phyloP scores from a whole-genome alignment of 2,329 filamentous ascomycete species.

The Aspergillus sojae region DNA sequence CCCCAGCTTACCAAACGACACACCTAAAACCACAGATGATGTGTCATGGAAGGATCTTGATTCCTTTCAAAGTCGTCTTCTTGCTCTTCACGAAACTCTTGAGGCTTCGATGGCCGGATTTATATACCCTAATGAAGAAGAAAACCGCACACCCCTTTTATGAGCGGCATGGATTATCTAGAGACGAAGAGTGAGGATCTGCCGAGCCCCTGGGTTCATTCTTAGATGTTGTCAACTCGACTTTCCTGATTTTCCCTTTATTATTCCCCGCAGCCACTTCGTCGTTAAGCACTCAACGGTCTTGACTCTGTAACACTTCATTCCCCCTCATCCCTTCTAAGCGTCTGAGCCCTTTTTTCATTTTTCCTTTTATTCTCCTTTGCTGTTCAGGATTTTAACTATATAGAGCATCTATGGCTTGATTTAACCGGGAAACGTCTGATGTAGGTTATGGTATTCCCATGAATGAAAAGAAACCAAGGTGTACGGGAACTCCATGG shows the following conservation, averaged over 20 bases:
- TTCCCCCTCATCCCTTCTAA: slow-evolving; percentile 9
- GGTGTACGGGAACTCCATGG: slow-evolving; percentile 3
- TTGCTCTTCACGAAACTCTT: slow-evolving; percentile 21
- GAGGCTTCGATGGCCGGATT: slow-evolving; percentile 20
- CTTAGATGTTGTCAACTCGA: not conserved
- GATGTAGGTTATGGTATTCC: slow-evolving; percentile 20
- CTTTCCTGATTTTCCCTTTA: not conserved
- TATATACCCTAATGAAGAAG: slow-evolving; percentile 18
- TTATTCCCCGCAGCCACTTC: not conserved
- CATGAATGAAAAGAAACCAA: slow-evolving; percentile 13
- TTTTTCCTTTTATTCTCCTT: slow-evolving; percentile 12
- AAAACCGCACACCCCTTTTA: slow-evolving; percentile 6
- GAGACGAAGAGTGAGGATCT: not conserved
- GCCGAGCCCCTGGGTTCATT: not conserved
- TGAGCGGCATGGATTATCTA: not conserved
- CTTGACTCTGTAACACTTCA: slow-evolving; percentile 15
- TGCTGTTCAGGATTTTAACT: slow-evolving; percentile 17
- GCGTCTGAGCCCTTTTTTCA: slow-evolving; percentile 12
- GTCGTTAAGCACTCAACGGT: not conserved
- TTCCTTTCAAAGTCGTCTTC: slow-evolving; percentile 21
- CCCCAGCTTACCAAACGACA: slow-evolving; percentile 15
- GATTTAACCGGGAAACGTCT: slow-evolving; percentile 14
- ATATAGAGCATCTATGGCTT: slow-evolving; percentile 27
- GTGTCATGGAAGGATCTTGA: slow-evolving; percentile 19
- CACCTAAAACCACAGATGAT: slow-evolving; percentile 14